Base-by-base conservation (phyloP, 2,329 filamentous ascomycete species). In the Ophiostoma montium region DNA sequence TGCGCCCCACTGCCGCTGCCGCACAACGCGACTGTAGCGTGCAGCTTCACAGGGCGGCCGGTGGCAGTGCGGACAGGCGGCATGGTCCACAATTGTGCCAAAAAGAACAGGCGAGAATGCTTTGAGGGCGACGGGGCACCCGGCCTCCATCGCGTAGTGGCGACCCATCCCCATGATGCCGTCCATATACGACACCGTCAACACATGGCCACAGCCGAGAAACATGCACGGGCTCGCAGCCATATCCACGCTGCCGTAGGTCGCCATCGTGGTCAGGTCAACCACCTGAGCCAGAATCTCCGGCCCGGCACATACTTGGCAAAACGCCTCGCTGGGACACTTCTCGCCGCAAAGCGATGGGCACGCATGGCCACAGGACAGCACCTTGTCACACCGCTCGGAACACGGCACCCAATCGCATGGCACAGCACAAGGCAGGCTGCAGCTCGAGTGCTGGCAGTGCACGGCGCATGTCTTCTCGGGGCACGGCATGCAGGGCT, bases 341-440 rank as follows among this genome's bases (percentile, higher is more conserved):
- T 51, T 51, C 57, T 85, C 82, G 1, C 81, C 80, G 54, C 81
- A 86, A 2, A 83, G 53, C 0, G 74, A 76, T 1, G 80, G 80
- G 35, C 66, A 86, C 58, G 68, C 73, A 59, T 85, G 80, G 1
- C 75, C 75, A 57, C 82, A 86, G 0, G 23, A 16, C 3, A 86
- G 60, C 0, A 51, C 15, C 27, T 72, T 65, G 3, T 64, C 57
- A 57, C 82, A 87, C 9, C 81, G 67, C 55, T 69, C 60, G 1
- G 72, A 73, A 58, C 82, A 87, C 1, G 82, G 83, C 0, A 84
- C 57, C 63, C 76, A 72, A 54, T 83, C 67, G 58, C 82, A 87
- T 0, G 82, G 81, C 0, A 74, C 81, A 0, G 78, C 78, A 53
- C 82, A 86, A 46, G 52, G 38, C 49, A 52, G 38, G 4, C 51